These are phyloP conservation scores for Penicillium manginii DNA, from an alignment of 495 filamentous ascomycete species.

Conservation along the genomic window DNA sequence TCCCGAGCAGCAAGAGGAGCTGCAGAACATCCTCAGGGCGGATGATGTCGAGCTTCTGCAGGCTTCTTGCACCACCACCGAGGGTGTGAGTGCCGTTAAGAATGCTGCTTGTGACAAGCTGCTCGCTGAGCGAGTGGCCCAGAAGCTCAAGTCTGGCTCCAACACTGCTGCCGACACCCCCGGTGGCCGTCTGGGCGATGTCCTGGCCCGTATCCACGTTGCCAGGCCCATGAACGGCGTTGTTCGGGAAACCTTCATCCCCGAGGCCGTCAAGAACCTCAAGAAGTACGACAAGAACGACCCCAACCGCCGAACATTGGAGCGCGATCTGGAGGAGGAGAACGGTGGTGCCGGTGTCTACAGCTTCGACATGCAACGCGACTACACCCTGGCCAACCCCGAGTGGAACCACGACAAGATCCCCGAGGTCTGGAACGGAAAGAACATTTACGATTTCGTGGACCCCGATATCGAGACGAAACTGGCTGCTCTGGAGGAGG, in stretches of 20 bases:
- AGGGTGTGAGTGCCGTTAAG: slow-evolving; percentile 92
- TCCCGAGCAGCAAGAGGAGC: slow-evolving; percentile 71
- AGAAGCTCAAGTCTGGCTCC: slow-evolving; percentile 91
- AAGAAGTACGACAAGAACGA: slow-evolving; percentile 91
- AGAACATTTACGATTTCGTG: slow-evolving; percentile 95
- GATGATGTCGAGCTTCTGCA: slow-evolving; percentile 90
- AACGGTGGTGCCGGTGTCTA: slow-evolving; percentile 94
- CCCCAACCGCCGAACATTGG: slow-evolving; percentile 74
- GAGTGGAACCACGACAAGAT: slow-evolving; percentile 97
- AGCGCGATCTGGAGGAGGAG: slow-evolving; percentile 88
- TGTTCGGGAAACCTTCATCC: slow-evolving; percentile 78
- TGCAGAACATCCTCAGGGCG: slow-evolving; percentile 79
- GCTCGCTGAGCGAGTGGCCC: slow-evolving; percentile 86
- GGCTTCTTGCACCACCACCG: slow-evolving; percentile 90
- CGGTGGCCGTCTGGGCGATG: slow-evolving; percentile 80
- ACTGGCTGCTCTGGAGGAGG: slow-evolving; percentile 86
- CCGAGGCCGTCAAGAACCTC: slow-evolving; percentile 76
- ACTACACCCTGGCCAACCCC: slow-evolving; percentile 80
- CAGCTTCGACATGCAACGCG: slow-evolving; percentile 85
- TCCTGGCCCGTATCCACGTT: slow-evolving; percentile 93
- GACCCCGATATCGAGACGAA: slow-evolving; percentile 96
- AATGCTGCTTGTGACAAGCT: slow-evolving; percentile 93
- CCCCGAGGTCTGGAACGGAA: slow-evolving; percentile 88
- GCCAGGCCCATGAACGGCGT: slow-evolving; percentile 85
- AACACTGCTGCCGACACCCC: slow-evolving; percentile 66